Base-by-base conservation (phyloP, 2,329 filamentous ascomycete genomes). In the Ilyonectria robusta region DNA sequence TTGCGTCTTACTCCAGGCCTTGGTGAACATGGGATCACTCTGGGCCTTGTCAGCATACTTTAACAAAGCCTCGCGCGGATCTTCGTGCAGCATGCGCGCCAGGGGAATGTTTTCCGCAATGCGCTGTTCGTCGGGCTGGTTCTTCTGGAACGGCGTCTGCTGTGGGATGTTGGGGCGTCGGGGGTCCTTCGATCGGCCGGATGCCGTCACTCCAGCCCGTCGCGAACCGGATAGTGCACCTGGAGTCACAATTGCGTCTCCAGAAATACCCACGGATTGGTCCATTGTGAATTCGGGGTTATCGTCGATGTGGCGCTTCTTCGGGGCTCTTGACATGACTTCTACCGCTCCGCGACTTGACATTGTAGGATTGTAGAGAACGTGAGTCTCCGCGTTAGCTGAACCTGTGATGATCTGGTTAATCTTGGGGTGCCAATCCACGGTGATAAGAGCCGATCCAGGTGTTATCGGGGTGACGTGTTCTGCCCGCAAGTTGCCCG, bases 371-470 rank as follows among this genome's bases (percentile, higher is more conserved):
- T 93, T 95, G 84, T 96, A 99, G 54, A 99, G 91, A 47, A 98
- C 88, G 76, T 95, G 95, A 0, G 93, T 94, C 80, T 97, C 93
- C 63, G 92, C 91, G 77, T 98, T 97, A 59, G 94, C 94, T 51
- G 95, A 98, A 65, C 95, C 95, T 9, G 95, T 97, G 70, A 98
- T 82, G 76, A 99, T 97, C 78, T 99, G 96, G 79, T 99, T 98
- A 77, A 99, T 90, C 80, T 94, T 97, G 21, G 93, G 87, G 77
- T 99, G 95, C 96, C 96, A 99, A 69, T 93, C 85, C 29, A 97
- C 94, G 2, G 91, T 91, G 68, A 98, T 93, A 9, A 99, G 83
- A 1, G 95, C 89, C 6, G 91, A 93, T 15, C 92, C 92, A 0
- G 94, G 92, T 0, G 95, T 98, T n/a, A 99, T 90, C 3, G 94